phyloP scores from a whole-genome alignment of 495 filamentous ascomycete species.

The Podospora anserina region DNA sequence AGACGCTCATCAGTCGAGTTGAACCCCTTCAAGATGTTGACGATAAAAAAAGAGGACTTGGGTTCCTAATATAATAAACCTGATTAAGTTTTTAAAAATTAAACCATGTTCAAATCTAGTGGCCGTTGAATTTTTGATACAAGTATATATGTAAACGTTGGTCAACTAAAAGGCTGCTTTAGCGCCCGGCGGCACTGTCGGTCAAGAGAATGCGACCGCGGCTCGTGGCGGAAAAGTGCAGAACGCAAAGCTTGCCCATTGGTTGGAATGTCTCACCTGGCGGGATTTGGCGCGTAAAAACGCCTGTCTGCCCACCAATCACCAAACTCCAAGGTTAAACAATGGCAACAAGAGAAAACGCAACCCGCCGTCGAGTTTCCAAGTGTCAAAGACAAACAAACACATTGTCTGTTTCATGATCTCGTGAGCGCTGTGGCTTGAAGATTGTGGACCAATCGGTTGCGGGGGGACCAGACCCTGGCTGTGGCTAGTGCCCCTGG shows the following conservation, averaged over 20 bases:
- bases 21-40: no score
- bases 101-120: no score
- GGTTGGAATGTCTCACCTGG: background rate
- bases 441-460: background rate
- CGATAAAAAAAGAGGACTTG: no score
- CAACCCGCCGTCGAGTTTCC: background rate
- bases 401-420: background rate
- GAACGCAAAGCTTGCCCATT: background rate
- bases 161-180: background rate
- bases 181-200: constrained; percentile 3
- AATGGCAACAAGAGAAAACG: no score
- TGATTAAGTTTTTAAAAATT: no score
- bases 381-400: background rate
- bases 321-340: background rate
- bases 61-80: no score
- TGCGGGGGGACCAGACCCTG: background rate
- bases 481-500: background rate
- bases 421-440: background rate
- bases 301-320: background rate
- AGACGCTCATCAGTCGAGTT: no score
- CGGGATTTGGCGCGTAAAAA: background rate
- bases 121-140: no score
- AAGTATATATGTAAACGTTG: no score
- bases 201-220: background rate
- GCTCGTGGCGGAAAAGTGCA: background rate